These are phyloP conservation scores for Kitagawia praeruptora DNA, from an alignment of 129 eudicot species.

Conservation along the genomic window DNA sequence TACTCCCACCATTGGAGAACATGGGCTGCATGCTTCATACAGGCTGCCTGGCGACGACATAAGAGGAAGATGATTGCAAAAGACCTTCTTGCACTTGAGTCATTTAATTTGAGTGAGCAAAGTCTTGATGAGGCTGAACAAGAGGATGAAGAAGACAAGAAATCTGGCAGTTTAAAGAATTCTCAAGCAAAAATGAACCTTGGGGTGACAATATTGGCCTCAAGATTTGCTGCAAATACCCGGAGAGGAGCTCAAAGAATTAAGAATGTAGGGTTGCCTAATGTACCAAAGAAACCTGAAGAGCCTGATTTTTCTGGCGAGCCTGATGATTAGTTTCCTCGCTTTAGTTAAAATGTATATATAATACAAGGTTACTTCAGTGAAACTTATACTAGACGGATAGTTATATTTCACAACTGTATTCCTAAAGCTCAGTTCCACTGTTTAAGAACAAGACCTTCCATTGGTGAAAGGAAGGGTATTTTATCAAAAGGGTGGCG, in stretches of 20 bases:
- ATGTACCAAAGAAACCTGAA: slow-evolving; percentile 73
- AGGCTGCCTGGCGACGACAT: slow-evolving; percentile 92
- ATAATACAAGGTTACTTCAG: not conserved
- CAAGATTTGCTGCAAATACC: slow-evolving; percentile 89
- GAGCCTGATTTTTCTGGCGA: slow-evolving; percentile 93
- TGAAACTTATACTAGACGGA: not conserved
- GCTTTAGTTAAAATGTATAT: not conserved
- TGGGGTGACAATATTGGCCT: slow-evolving; percentile 78
- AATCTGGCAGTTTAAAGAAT: slow-evolving; percentile 13
- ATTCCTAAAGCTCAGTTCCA: not conserved
- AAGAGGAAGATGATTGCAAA: slow-evolving; percentile 64
- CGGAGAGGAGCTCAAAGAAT: slow-evolving; percentile 74
- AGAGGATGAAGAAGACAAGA: slow-evolving; percentile 25
- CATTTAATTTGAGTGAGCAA: slow-evolving; percentile 38
- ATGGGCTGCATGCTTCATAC: slow-evolving; percentile 97
- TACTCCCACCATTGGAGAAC: slow-evolving; percentile 99
- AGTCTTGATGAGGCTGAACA: slow-evolving; percentile 25
- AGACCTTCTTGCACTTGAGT: slow-evolving; percentile 56
- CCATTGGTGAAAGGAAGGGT: not conserved
- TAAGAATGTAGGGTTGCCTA: slow-evolving; percentile 44
- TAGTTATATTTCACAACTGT: not conserved
- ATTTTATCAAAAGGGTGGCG: not conserved
- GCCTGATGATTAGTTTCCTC: slow-evolving; percentile 39
- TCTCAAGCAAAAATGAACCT: slow-evolving; percentile 41
- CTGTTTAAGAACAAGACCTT: not conserved